Percentiles rank a stretch among this genome's conserved stretches.
Conservation (phyloP, 2,329 filamentous ascomycete species). For the Cladosporium sp. region DNA sequence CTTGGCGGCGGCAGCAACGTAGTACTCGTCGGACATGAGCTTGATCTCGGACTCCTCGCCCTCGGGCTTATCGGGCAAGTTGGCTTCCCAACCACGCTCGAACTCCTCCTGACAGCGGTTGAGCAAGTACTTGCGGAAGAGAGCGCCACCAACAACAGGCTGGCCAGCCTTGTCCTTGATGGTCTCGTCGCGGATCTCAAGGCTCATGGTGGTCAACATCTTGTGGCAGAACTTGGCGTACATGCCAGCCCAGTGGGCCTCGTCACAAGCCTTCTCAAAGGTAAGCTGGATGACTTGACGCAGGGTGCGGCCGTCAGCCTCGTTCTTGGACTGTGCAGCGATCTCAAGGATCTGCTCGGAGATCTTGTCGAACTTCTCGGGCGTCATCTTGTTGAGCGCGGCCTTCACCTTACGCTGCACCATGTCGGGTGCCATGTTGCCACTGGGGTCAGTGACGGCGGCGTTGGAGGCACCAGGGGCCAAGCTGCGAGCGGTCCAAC, state of each 20-base stretch:
- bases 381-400: slow-evolving; percentile 99
- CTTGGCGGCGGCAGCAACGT: slow-evolving; percentile 89
- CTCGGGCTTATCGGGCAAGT: slow-evolving; percentile 77
- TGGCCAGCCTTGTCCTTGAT: slow-evolving; percentile 88
- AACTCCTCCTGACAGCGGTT: slow-evolving; percentile 99
- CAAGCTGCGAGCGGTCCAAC: slow-evolving; percentile 87
- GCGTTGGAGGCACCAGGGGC: slow-evolving; percentile 47
- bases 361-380: slow-evolving; percentile 97
- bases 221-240: slow-evolving; percentile 98
- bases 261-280: slow-evolving; percentile 98
- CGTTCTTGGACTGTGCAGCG: slow-evolving; percentile 91
- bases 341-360: slow-evolving; percentile 90
- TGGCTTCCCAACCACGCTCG: slow-evolving; percentile 93
- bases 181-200: slow-evolving; percentile 91
- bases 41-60: slow-evolving; percentile 69
- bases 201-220: slow-evolving; percentile 93
- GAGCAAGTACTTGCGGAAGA: slow-evolving; percentile 98
- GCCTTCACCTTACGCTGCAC: slow-evolving; percentile 99
- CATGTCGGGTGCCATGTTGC: slow-evolving; percentile 80
- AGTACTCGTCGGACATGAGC: slow-evolving; percentile 95
- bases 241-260: slow-evolving; percentile 98
- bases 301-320: slow-evolving; percentile 88
- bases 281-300: slow-evolving; percentile 98
- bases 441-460: slow-evolving; percentile 46
- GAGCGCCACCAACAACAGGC: slow-evolving; percentile 83